Percentiles rank a stretch among this genome's conserved stretches.
Conservation (phyloP, 2,329 filamentous ascomycete genomes). For the Fusarium napiforme region DNA sequence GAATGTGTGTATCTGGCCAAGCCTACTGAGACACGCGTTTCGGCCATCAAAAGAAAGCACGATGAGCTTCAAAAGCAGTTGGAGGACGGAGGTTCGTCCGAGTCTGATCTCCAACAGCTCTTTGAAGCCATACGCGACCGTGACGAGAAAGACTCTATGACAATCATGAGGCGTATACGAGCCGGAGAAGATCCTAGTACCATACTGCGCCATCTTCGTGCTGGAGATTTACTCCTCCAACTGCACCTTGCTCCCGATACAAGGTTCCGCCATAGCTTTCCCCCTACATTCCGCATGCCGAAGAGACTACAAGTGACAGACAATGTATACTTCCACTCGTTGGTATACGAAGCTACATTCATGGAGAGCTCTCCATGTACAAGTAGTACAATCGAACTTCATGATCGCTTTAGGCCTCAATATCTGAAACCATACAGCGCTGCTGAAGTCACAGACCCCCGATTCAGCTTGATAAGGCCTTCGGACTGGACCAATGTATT, state of each 20-base stretch:
- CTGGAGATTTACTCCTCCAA: not conserved
- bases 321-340: not conserved
- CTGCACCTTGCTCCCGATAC: not conserved
- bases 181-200: not conserved
- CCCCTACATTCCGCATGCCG: not conserved
- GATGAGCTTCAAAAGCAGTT: not conserved
- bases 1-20: not conserved
- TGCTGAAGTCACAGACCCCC: not conserved
- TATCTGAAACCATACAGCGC: not conserved
- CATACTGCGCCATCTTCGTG: not conserved
- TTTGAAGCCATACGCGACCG: not conserved
- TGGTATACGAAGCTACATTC: not conserved
- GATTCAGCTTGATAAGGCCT: not conserved
- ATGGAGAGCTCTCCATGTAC: not conserved
- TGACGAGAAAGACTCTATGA: not conserved
- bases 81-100: rapidly evolving
- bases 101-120: not conserved
- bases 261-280: not conserved
- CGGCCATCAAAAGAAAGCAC: not conserved
- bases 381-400: not conserved
- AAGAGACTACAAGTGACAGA: not conserved
- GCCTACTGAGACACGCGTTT: not conserved
- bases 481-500: not conserved
- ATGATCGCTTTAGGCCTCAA: not conserved
- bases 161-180: not conserved